Base-by-base conservation (phyloP, 2,329 filamentous ascomycete species). In the Iodosphaeria phyllophila region DNA sequence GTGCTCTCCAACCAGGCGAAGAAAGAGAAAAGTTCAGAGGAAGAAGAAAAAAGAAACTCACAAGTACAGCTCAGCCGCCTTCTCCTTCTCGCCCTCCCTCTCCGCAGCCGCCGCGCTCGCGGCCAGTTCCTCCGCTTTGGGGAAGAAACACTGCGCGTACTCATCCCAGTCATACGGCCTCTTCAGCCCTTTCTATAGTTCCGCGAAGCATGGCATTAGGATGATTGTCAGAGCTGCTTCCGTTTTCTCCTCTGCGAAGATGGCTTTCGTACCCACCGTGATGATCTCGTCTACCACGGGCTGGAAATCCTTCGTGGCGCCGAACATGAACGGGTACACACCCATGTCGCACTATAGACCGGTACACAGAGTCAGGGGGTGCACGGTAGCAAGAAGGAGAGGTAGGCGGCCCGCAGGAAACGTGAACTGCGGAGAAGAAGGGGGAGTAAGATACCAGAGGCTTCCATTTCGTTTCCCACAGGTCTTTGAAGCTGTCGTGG, bases 281-380 rank as follows among this genome's bases (percentile, higher is more conserved):
- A 45, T 33, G 23, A 49, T 44, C 12, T 25, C 19, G 11, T 43
- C 34, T 12, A 38, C 43, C 4, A 47, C 34, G 4, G 46, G 44
- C 28, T 48, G 35, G 29, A 49, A 48, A 28, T 48, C 46, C 19
- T 32, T 21, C 15, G 34, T 35, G 6, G 30, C 26, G 6, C 42
- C 44, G 26, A 42, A 47, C 41, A 47, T 47, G 32, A 49, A 49
- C 5, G 44, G 46, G 35, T 49, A 49, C n/a, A 47, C 25, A 5
- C 44, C 44, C 40, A 35, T 38, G 23, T 44, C 31, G 13, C 40
- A 42, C 41, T 42, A 16, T 11, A 12, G 11, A 6, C 22, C 6
- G 7, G 14, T n/a, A 8, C 11, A 30, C 13, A 33, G 20, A 13
- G 27, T 21, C n/a, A 9, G 10, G 16, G 3, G 21, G 5, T 11